phyloP scores from a whole-genome alignment of 108 stramenopile genomes.

The Fragilaria radians region DNA sequence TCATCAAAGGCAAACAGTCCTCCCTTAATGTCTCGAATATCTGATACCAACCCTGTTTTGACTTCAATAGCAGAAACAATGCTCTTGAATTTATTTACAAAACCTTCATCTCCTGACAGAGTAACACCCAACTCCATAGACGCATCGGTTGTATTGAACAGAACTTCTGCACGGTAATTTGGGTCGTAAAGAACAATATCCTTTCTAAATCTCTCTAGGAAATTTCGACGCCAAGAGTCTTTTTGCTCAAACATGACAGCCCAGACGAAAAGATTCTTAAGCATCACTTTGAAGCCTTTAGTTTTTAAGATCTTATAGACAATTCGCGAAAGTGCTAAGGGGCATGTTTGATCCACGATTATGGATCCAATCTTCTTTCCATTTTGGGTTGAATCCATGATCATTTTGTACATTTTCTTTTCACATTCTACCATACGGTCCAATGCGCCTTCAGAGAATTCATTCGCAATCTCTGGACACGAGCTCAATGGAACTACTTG shows the following conservation, averaged over 20 bases:
- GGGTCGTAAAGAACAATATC: slow-evolving; percentile 17
- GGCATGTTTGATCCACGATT: slow-evolving; percentile 20
- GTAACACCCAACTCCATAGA: slow-evolving; percentile 11
- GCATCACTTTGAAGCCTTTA: background rate
- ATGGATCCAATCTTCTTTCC: slow-evolving; percentile 16
- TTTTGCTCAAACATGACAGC: slow-evolving; percentile 1
- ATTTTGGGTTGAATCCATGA: slow-evolving; percentile 4
- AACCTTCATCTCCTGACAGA: slow-evolving; percentile 12
- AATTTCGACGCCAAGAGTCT: slow-evolving; percentile 14
- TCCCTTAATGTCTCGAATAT: slow-evolving; percentile 18
- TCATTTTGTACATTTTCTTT: slow-evolving; percentile 4
- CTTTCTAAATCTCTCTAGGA: slow-evolving; percentile 25
- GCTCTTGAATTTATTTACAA: slow-evolving; percentile 8
- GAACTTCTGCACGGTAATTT: slow-evolving; percentile 10
- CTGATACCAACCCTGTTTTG: slow-evolving; percentile 7
- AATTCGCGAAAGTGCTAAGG: slow-evolving; percentile 17
- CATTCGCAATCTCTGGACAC: slow-evolving; percentile 14
- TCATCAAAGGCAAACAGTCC: slow-evolving; percentile 5
- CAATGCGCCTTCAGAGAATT: background rate
- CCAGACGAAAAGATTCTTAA: background rate
- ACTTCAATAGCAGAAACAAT: slow-evolving; percentile 12
- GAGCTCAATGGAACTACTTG: slow-evolving; percentile 18
- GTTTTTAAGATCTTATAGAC: slow-evolving; percentile 13
- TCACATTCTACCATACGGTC: slow-evolving; percentile 31
- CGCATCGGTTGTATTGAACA: slow-evolving; percentile 19